A percentile compares a stretch with the other conserved stretches of the same genome.
Evolutionary conservation across 371 early-diverging fungal species (phyloP).

Genomic region (Lichtheimia hyalospora): DNA sequence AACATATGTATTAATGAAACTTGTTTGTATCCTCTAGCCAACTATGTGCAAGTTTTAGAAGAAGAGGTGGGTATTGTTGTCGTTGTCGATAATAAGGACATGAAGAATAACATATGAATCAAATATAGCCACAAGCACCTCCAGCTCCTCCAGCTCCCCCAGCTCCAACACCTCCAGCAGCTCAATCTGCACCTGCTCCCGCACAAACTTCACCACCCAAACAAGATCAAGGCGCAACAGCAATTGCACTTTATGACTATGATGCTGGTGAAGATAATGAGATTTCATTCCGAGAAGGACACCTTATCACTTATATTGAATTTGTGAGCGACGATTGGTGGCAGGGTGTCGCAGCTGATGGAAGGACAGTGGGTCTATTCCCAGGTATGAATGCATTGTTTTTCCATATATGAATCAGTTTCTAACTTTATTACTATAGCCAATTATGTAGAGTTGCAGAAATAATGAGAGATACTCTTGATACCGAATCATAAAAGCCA

Average conservation of each 20-base stretch:
- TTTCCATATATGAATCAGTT: background rate
- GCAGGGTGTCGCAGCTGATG: conserved; percentile 66
- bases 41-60: conserved; percentile 74
- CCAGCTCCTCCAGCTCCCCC: background rate
- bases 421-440: conserved; percentile 7
- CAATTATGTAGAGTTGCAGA: conserved; percentile 22
- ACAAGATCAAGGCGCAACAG: conserved; percentile 41
- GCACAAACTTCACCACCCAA: conserved; percentile 16
- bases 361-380: conserved; percentile 69
- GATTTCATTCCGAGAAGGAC: conserved; percentile 77
- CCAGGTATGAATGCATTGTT: conserved; percentile 56
- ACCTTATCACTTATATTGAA: conserved; percentile 75
- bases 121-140: background rate
- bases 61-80: conserved; percentile 6
- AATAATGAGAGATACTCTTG: background rate
- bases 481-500: too few species aligned
- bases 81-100: too few species aligned
- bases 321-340: conserved; percentile 93
- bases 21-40: conserved; percentile 36
- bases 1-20: background rate
- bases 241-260: conserved; percentile 83
- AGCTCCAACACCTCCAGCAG: conserved; percentile 6
- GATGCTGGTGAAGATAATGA: conserved; percentile 88
- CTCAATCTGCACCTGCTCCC: conserved; percentile 13
- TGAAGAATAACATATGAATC: too few species aligned